Conservation (phyloP, 106 monocot species). For the Dendrobium officinale region DNA sequence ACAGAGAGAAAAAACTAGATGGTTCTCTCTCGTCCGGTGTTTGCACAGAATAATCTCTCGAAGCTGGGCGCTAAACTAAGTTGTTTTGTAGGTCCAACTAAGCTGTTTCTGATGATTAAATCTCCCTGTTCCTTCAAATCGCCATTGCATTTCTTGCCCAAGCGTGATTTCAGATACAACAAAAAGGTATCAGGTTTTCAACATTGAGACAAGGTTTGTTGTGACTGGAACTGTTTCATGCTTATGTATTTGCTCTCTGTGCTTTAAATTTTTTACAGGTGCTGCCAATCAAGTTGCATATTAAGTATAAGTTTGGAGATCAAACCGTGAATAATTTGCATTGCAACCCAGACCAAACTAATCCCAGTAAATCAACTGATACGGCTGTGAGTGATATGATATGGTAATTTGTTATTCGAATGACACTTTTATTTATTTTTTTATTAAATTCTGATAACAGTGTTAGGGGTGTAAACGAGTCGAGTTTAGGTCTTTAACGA, state of each 20-base stretch:
- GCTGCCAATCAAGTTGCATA: slow-evolving; percentile 36
- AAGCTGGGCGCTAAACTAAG: neutral
- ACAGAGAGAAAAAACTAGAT: no score
- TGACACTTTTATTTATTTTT: no score
- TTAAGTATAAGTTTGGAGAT: slow-evolving; percentile 33
- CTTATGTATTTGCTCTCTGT: neutral
- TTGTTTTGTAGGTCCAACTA: slow-evolving; percentile 56
- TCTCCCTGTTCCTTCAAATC: slow-evolving; percentile 48
- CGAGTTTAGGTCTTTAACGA: no score
- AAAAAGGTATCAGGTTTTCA: slow-evolving; percentile 50
- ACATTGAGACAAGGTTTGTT: no score
- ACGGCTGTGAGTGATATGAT: slow-evolving; percentile 26
- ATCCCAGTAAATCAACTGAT: neutral
- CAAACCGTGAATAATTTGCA: slow-evolving; percentile 14
- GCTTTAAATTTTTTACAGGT: slow-evolving; percentile 25
- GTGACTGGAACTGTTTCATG: neutral
- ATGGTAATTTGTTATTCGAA: slow-evolving; percentile 27
- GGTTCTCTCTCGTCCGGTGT: no score
- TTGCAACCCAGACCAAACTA: neutral
- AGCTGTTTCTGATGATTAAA: slow-evolving; percentile 78
- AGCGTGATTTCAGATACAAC: slow-evolving; percentile 75
- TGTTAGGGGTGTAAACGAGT: no score
- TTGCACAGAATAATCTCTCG: no score
- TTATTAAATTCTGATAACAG: no score
- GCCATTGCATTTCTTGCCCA: slow-evolving; percentile 80